A percentile compares a stretch with the other conserved stretches of the same genome.
Conservation (phyloP, 2,329 filamentous ascomycete genomes). For the Colletotrichum sp. region DNA sequence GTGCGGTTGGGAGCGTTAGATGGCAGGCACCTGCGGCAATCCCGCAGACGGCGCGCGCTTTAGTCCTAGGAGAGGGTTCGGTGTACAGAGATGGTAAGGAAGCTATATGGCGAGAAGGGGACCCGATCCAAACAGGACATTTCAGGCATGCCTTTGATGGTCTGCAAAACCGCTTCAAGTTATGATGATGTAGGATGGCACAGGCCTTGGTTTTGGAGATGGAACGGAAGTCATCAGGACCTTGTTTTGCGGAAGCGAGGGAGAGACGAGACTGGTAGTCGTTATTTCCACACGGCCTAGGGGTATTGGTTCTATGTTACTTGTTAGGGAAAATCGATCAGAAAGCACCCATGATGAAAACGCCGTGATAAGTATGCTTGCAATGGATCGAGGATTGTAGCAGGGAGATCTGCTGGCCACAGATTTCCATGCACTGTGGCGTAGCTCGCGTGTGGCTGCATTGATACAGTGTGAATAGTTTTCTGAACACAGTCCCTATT, state of each 20-base stretch:
- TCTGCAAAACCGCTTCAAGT: conserved; percentile 3
- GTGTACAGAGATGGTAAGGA: conserved; percentile 11
- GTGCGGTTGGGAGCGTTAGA: conserved; percentile 9
- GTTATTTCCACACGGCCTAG: conserved; percentile 14
- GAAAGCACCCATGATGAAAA: background rate
- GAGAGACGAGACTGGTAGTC: conserved; percentile 11
- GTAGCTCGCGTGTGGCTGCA: fast-evolving
- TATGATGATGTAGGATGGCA: conserved; percentile 15
- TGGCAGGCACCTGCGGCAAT: background rate
- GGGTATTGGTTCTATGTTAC: conserved; percentile 13
- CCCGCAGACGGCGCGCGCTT: background rate
- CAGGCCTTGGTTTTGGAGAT: background rate
- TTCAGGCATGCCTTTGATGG: background rate
- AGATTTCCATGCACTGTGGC: background rate
- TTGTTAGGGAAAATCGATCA: background rate
- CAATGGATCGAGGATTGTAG: background rate
- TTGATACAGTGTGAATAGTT: background rate
- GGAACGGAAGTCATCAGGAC: conserved; percentile 1
- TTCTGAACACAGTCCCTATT: background rate
- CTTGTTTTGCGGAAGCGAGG: background rate
- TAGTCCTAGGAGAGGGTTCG: conserved; percentile 7
- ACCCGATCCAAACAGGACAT: background rate
- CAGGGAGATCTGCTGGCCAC: background rate
- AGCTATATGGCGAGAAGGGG: background rate
- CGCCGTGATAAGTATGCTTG: background rate